A percentile compares a stretch with the other conserved stretches of the same genome.
These are phyloP conservation scores for Fusarium beomiforme DNA, from an alignment of 2,329 filamentous ascomycete species.

Conservation along the genomic window DNA sequence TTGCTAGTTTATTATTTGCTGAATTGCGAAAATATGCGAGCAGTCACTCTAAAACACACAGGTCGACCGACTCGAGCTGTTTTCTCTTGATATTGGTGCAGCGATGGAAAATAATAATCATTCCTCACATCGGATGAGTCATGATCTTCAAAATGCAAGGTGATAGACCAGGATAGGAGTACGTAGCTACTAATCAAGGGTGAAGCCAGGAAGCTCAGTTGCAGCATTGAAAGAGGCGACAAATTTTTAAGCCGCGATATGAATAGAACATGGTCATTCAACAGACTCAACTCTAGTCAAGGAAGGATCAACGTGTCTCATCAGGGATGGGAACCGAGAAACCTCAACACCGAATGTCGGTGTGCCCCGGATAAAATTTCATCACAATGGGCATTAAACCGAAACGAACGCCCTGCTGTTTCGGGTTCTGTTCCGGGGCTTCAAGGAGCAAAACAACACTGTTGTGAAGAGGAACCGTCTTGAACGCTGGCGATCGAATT, in stretches of 20 bases:
- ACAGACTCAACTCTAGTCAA: conserved; percentile 27
- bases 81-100: neutral
- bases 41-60: neutral
- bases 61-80: neutral
- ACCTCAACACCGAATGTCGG: conserved; percentile 32
- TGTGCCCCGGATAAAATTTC: conserved; percentile 14
- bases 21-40: conserved; percentile 23
- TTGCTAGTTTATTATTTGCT: conserved; percentile 32
- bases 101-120: neutral
- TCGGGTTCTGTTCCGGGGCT: conserved; percentile 5
- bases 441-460: conserved; percentile 28
- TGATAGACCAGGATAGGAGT: neutral
- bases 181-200: conserved; percentile 7
- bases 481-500: conserved; percentile 8
- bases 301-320: conserved; percentile 27
- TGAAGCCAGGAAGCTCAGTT: conserved; percentile 14
- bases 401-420: conserved; percentile 14
- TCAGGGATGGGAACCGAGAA: conserved; percentile 24
- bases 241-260: conserved; percentile 26
- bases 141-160: conserved; percentile 4
- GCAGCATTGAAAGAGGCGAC: conserved; percentile 8
- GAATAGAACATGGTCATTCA: conserved; percentile 30
- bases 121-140: neutral
- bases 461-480: conserved; percentile 16
- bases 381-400: neutral